phyloP scores from a whole-genome alignment of 768 basidiomycete genomes.

The Leccinum disarticulatum region DNA sequence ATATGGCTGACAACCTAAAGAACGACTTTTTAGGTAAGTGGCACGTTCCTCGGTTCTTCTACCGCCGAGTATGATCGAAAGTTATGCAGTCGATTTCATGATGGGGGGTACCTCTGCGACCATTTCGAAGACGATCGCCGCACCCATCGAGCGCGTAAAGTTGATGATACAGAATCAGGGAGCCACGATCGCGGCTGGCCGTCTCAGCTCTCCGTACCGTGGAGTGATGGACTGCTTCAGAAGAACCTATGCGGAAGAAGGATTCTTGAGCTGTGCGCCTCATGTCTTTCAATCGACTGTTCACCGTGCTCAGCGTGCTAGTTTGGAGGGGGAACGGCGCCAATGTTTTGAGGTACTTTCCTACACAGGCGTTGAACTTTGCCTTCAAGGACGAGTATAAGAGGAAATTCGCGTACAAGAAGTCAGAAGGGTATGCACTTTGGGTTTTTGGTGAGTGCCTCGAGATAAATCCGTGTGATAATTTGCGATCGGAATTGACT shows the following conservation, averaged over 20 bases:
- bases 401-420: slow-evolving; percentile 36
- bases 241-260: slow-evolving; percentile 37
- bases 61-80: slow-evolving; percentile 3
- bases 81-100: slow-evolving; percentile 34
- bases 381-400: slow-evolving; percentile 49
- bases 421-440: slow-evolving; percentile 35
- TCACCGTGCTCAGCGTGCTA: slow-evolving; percentile 13
- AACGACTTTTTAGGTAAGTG: slow-evolving; percentile 23
- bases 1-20: slow-evolving; percentile 11
- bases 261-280: slow-evolving; percentile 36
- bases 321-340: slow-evolving; percentile 48
- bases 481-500: neutral
- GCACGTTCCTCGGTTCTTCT: neutral
- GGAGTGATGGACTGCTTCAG: slow-evolving; percentile 38
- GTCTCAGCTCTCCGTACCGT: slow-evolving; percentile 36
- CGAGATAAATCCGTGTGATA: neutral
- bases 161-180: slow-evolving; percentile 42
- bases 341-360: slow-evolving; percentile 46
- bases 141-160: slow-evolving; percentile 43
- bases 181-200: slow-evolving; percentile 36
- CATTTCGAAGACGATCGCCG: slow-evolving; percentile 41
- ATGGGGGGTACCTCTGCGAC: slow-evolving; percentile 37
- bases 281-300: slow-evolving; percentile 1
- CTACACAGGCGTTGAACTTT: slow-evolving; percentile 47
- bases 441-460: slow-evolving; percentile 36